Evolutionary conservation across 2,329 filamentous ascomycete species (phyloP).

Genomic region (Diaporthe sp.): DNA sequence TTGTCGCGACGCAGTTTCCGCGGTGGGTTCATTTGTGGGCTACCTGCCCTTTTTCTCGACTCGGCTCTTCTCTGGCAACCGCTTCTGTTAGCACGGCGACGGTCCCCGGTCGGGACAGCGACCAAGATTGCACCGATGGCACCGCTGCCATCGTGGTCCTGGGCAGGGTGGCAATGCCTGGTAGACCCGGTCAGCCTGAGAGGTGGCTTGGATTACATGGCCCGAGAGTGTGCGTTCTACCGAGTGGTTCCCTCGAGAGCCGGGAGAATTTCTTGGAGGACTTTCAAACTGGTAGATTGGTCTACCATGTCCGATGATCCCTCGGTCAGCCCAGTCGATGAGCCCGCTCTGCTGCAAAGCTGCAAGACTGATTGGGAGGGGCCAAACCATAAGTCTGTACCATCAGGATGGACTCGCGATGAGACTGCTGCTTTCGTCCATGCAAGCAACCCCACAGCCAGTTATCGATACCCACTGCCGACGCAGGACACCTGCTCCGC

Average conservation of each 20-base stretch:
- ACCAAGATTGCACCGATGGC: neutral
- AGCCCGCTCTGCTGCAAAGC: neutral
- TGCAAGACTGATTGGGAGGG: neutral
- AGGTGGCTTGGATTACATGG: neutral
- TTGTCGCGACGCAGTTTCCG: neutral
- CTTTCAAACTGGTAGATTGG: neutral
- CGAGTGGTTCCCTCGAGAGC: neutral
- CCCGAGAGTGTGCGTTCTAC: accelerated
- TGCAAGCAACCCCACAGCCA: neutral
- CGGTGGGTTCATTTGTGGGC: neutral
- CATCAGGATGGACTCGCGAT: neutral
- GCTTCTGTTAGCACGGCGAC: neutral
- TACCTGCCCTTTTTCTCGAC: neutral
- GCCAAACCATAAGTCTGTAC: neutral
- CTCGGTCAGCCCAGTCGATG: neutral
- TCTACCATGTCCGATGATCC: neutral
- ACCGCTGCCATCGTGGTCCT: conserved; percentile 13
- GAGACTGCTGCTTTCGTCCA: neutral
- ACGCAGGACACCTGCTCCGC: neutral
- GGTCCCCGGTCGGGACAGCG: neutral
- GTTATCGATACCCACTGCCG: neutral
- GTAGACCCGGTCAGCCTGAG: conserved; percentile 12
- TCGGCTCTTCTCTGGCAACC: conserved; percentile 25
- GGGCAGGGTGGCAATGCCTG: conserved; percentile 19
- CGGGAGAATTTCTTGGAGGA: neutral